phyloP scores from a whole-genome alignment of 148 eudicot species.

The Dianthus caryophyllus region DNA sequence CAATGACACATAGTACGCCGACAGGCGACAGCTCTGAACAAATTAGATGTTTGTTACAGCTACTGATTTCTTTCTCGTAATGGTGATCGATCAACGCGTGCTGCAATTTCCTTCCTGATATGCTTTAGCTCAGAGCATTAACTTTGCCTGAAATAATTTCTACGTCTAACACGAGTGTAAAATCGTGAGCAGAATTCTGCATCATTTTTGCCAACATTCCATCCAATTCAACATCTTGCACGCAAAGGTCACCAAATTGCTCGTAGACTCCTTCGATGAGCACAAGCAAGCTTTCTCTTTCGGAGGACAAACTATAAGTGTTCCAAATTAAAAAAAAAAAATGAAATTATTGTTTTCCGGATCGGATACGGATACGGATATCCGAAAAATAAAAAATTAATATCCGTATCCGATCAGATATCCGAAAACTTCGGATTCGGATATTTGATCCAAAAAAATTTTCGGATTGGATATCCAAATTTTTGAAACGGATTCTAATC shows the following conservation, averaged over 20 bases:
- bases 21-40: too few relatives aligned
- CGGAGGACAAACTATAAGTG: slow-evolving; percentile 27
- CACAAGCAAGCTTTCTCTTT: slow-evolving; percentile 40
- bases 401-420: too few relatives aligned
- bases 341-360: too few relatives aligned
- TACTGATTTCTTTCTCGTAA: slow-evolving; percentile 39
- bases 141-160: background rate
- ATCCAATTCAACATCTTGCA: slow-evolving; percentile 41
- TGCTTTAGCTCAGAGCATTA: slow-evolving; percentile 5
- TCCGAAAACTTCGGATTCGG: too few relatives aligned
- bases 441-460: too few relatives aligned
- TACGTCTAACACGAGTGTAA: slow-evolving; percentile 6
- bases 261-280: slow-evolving; percentile 33
- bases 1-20: too few relatives aligned
- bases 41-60: too few relatives aligned
- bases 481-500: too few relatives aligned
- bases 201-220: slow-evolving; percentile 33
- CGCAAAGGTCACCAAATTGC: slow-evolving; percentile 29
- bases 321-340: too few relatives aligned
- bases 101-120: slow-evolving; percentile 27
- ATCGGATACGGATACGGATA: too few relatives aligned
- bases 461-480: too few relatives aligned
- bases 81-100: slow-evolving; percentile 39
- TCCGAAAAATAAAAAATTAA: too few relatives aligned
- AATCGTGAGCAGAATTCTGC: slow-evolving; percentile 23